phyloP scores from a whole-genome alignment of 2,329 filamentous ascomycete species.

The Ceratocystis papillata region DNA sequence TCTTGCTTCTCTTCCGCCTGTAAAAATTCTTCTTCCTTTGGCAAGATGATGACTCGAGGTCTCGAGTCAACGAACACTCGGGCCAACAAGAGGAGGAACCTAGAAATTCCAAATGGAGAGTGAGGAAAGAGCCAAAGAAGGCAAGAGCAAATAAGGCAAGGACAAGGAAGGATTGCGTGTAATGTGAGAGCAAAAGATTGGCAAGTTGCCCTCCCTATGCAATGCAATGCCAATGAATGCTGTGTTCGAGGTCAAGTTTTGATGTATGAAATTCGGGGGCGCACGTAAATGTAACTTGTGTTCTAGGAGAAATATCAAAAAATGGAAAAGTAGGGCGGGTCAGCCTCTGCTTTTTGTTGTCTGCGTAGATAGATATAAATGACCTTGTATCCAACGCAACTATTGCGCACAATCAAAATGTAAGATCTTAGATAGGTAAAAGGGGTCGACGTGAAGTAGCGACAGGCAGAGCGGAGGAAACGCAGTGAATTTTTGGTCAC shows the following conservation, averaged over 20 bases:
- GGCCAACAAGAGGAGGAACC: background rate
- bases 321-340: background rate
- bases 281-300: background rate
- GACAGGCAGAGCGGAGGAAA: background rate
- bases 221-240: background rate
- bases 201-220: background rate
- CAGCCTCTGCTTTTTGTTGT: no score
- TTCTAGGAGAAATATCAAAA: background rate
- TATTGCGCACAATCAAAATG: no score
- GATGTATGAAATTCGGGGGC: background rate
- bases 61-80: background rate
- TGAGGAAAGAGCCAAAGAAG: background rate
- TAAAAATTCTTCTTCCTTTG: background rate
- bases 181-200: background rate
- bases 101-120: background rate
- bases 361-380: no score
- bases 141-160: background rate
- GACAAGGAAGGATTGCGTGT: slow-evolving; percentile 1
- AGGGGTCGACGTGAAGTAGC: background rate
- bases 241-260: background rate
- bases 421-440: background rate
- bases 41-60: slow-evolving; percentile 1
- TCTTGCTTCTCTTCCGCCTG: background rate
- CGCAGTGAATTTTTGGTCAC: slow-evolving; percentile 9
- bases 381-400: no score